A percentile compares a stretch with the other conserved stretches of the same genome.
Evolutionary conservation across 2,329 filamentous ascomycete species (phyloP).

Genomic region (Nemania abortiva): DNA sequence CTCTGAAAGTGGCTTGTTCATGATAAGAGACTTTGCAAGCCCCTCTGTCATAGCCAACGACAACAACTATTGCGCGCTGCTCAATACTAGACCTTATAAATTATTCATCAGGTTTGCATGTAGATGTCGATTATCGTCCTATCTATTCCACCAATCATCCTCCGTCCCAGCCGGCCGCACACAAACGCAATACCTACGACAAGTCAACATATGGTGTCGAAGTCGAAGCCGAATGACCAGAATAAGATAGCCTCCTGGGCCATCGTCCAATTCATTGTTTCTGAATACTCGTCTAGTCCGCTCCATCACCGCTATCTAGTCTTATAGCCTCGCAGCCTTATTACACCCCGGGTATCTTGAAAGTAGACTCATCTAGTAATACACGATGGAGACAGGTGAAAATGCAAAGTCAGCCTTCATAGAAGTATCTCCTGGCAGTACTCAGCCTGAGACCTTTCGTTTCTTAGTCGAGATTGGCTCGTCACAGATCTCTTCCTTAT

Average conservation of each 20-base stretch:
- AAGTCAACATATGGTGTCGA: slow-evolving; percentile 11
- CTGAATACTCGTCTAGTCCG: slow-evolving; percentile 1
- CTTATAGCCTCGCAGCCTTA: slow-evolving; percentile 10
- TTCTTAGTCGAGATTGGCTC: slow-evolving; percentile 50
- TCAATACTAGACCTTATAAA: too few species aligned
- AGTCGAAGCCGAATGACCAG: slow-evolving; percentile 12
- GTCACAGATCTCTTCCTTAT: slow-evolving; percentile 57
- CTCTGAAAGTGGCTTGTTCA: not conserved
- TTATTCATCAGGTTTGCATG: too few species aligned
- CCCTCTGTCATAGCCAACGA: too few species aligned
- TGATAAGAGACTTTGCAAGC: not conserved
- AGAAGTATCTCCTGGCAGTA: not conserved
- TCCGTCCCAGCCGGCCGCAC: not conserved
- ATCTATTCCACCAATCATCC: not conserved
- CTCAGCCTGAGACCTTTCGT: slow-evolving; percentile 44
- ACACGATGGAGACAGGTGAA: slow-evolving; percentile 9
- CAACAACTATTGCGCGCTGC: too few species aligned
- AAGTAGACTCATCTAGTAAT: slow-evolving; percentile 27
- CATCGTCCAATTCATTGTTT: not conserved
- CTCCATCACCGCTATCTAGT: slow-evolving; percentile 6
- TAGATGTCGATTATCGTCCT: too few species aligned
- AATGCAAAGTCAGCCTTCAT: slow-evolving; percentile 1
- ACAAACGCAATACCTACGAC: not conserved
- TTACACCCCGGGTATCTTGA: slow-evolving; percentile 29
- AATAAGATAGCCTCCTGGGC: slow-evolving; percentile 4